Percentiles rank a stretch among this genome's conserved stretches.
phyloP scores from a whole-genome alignment of 2,329 filamentous ascomycete genomes.

The Pseudogymnoascus sp. region DNA sequence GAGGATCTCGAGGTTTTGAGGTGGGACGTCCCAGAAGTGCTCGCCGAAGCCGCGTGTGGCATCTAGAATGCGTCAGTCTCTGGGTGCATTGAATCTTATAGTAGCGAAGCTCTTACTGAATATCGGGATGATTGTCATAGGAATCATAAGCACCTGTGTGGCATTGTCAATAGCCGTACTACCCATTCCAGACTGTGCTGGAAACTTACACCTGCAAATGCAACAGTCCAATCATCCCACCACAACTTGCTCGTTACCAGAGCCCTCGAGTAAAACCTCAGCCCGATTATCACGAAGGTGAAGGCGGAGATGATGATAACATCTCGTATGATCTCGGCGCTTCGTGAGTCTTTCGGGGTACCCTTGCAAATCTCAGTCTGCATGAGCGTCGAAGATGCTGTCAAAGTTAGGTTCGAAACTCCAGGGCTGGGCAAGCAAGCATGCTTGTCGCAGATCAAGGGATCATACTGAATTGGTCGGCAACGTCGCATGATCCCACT shows the following conservation, averaged over 20 bases:
- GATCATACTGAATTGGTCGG: slow-evolving; percentile 14
- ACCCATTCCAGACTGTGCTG: neutral
- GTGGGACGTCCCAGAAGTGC: slow-evolving; percentile 6
- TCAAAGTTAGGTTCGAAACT: neutral
- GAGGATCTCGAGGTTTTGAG: neutral
- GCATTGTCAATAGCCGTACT: neutral
- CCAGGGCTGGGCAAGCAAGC: neutral
- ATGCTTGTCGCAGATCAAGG: neutral
- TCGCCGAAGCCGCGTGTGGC: neutral
- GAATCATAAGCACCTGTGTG: slow-evolving; percentile 15
- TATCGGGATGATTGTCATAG: slow-evolving; percentile 14
- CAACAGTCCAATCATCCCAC: slow-evolving; percentile 17
- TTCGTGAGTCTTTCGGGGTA: slow-evolving; percentile 12
- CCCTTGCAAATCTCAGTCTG: slow-evolving; percentile 15
- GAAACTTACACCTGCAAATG: slow-evolving; percentile 13
- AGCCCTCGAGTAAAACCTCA: slow-evolving; percentile 16
- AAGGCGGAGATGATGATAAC: slow-evolving; percentile 13
- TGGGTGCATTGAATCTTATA: neutral
- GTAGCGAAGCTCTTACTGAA: slow-evolving; percentile 10
- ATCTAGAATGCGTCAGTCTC: neutral
- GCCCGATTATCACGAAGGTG: slow-evolving; percentile 13
- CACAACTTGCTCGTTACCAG: slow-evolving; percentile 12
- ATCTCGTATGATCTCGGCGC: slow-evolving; percentile 13
- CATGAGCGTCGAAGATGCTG: slow-evolving; percentile 10
- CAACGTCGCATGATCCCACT: slow-evolving; percentile 11